These are phyloP conservation scores for Alternaria gaisen DNA, from an alignment of 2,329 filamentous ascomycete genomes.

Conservation along the genomic window DNA sequence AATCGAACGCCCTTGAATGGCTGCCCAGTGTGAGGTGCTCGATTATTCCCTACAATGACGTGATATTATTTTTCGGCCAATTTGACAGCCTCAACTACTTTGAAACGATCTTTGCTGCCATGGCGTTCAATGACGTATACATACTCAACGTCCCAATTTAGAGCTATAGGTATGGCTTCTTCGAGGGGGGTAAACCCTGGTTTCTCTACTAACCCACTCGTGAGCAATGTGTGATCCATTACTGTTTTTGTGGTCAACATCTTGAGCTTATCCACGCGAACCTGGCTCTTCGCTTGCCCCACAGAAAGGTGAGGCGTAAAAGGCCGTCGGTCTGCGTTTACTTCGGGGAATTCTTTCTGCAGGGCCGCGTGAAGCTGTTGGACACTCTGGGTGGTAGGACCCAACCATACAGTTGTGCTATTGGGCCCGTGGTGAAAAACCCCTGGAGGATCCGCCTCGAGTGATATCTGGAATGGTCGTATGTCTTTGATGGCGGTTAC, in stretches of 20 bases:
- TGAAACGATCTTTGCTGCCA: constrained; percentile 36
- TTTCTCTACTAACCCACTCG: constrained; percentile 17
- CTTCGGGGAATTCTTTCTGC: constrained; percentile 37
- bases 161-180: constrained; percentile 2
- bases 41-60: too few species aligned
- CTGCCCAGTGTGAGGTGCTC: too few species aligned
- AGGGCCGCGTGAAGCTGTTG: constrained; percentile 36
- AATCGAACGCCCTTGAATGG: too few species aligned
- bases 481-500: constrained; percentile 25
- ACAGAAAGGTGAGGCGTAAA: constrained; percentile 41
- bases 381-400: constrained; percentile 22
- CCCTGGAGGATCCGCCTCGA: constrained; percentile 31
- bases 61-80: background rate
- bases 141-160: constrained; percentile 39
- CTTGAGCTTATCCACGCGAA: constrained; percentile 20
- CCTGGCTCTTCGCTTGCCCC: constrained; percentile 33
- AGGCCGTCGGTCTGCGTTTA: constrained; percentile 28
- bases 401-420: constrained; percentile 37
- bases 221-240: constrained; percentile 21
- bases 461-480: constrained; percentile 29
- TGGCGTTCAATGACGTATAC: constrained; percentile 41
- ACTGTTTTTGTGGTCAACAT: constrained; percentile 26
- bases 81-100: constrained; percentile 29
- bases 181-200: background rate
- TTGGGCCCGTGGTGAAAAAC: constrained; percentile 26